Evolutionary conservation across 2,329 filamentous ascomycete species (phyloP).

Genomic region (Claviceps digitariae): DNA sequence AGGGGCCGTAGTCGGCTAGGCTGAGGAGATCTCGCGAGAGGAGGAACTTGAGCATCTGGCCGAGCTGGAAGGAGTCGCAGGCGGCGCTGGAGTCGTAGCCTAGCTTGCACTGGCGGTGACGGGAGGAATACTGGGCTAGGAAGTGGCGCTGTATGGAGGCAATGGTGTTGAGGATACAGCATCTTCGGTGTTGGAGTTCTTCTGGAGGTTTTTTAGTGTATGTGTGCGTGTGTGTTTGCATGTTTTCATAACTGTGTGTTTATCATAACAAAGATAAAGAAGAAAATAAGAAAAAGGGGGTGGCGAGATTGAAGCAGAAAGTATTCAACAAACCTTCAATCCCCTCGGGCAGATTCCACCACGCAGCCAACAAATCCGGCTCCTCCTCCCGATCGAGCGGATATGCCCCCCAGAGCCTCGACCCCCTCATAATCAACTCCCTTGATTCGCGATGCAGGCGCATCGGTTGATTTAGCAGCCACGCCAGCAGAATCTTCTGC

Average conservation of each 20-base stretch:
- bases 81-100: conserved; percentile 60
- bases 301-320: too few species aligned
- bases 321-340: conserved; percentile 44
- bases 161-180: conserved; percentile 53
- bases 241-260: too few species aligned
- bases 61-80: conserved; percentile 67
- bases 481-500: conserved; percentile 55
- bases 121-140: conserved; percentile 51
- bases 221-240: too few species aligned
- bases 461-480: conserved; percentile 47
- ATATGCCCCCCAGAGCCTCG: conserved; percentile 39
- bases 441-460: conserved; percentile 49
- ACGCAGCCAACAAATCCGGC: conserved; percentile 29
- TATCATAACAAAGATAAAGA: not conserved
- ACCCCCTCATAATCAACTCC: conserved; percentile 54
- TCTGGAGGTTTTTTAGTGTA: conserved; percentile 24
- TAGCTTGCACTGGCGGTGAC: conserved; percentile 54
- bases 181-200: conserved; percentile 52
- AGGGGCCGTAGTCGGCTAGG: conserved; percentile 41
- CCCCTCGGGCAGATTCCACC: conserved; percentile 60
- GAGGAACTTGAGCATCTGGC: conserved; percentile 64
- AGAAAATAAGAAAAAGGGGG: not conserved
- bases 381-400: conserved; percentile 16
- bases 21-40: conserved; percentile 45
- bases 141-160: conserved; percentile 59